Evolutionary conservation across 768 basidiomycete species (phyloP), one percentile per base, ranked within the genome.

Genomic region (Podaxis sp.): DNA sequence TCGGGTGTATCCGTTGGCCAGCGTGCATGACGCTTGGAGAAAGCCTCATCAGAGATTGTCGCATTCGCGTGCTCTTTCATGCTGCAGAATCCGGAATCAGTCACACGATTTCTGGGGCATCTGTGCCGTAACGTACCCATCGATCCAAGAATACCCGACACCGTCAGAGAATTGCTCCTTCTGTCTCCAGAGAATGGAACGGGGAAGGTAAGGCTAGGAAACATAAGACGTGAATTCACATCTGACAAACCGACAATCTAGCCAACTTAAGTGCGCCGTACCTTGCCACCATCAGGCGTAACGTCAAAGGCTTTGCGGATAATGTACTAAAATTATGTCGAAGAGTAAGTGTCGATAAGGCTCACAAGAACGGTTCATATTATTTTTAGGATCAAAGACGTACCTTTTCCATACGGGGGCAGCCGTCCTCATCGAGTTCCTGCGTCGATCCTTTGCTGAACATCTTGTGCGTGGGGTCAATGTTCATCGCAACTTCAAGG

Each of bases 91-190:
- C 15, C 15, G 41, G 41, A 58, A 37, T 56, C 17, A 62, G 55
- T 55, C 48, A 20, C 48, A 49, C 11, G 49, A 26, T 24, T 28
- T 28, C 24, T 50, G 49, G 49, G 49, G 26, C 24, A 10, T 28
- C 24, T 5, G 24, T 28, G 49, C 4, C 24, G 36, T 28, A 38
- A 66, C 83, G 48, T 69, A 91, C 91, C 95, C 94, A 70, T 99
- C 96, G 71, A 99, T 99, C 96, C 96, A 98, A 36, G 95, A 96
- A 77, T 97, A 98, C 36, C 96, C 96, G 59, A 97, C 95, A 58
- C 97, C 97, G 70, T 99, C 97, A 1, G 96, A 98, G 79, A 99
- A 99, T 70, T 99, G 96, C 77, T 99, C 97, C 75, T 99, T 99
- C 75, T 99, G 97, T 61, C 97, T 85, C 97, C 97, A 99, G 46